Evolutionary conservation across 2,329 filamentous ascomycete species (phyloP), one percentile per base, ranked within the genome.

Genomic region (Thelonectria discophora): DNA sequence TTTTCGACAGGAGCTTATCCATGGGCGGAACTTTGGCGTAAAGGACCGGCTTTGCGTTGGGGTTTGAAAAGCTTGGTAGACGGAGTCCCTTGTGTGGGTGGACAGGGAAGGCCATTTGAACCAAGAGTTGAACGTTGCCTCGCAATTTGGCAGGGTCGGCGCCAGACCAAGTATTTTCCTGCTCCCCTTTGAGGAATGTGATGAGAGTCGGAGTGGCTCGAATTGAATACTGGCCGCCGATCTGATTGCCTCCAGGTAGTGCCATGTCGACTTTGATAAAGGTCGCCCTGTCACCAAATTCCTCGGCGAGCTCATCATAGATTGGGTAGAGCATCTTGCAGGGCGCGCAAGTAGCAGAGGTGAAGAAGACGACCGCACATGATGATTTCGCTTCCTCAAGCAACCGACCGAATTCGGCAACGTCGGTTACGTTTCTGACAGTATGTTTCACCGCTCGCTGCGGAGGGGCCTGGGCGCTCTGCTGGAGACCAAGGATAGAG

Each of bases 331-430:
- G 84, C 15, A 87, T 78, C 75, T 91, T 94, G 83, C 94, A 97
- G 0, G 94, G 93, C 1, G 88, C 85, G 73, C 94, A 97, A 2
- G 90, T 95, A 2, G 90, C 86, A 3, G 92, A 97, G 0, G 94
- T 97, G 79, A 98, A 98, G 81, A 97, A 97, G 58, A 97, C 84
- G 39, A 94, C 86, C 0, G 92, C 92, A 62, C 90, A 93, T 1
- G 90, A 88, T 5, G 84, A 81, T 27, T 82, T 82, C 0, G 91
- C 90, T 27, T 89, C 85, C 5, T 78, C 76, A 5, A 89, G 76
- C 3, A 77, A 42, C 1, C 59, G 58, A 3, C 67, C 64, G 3
- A 78, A 73, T 5, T 79, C 73, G 3, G 72, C 48, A 12, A 66
- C 57, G 20, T 79, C 87, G 24, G 82, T 86, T 8, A 89, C 84